Evolutionary conservation across 306 rosid species (phyloP).

Genomic region (Dalbergia oliveri): DNA sequence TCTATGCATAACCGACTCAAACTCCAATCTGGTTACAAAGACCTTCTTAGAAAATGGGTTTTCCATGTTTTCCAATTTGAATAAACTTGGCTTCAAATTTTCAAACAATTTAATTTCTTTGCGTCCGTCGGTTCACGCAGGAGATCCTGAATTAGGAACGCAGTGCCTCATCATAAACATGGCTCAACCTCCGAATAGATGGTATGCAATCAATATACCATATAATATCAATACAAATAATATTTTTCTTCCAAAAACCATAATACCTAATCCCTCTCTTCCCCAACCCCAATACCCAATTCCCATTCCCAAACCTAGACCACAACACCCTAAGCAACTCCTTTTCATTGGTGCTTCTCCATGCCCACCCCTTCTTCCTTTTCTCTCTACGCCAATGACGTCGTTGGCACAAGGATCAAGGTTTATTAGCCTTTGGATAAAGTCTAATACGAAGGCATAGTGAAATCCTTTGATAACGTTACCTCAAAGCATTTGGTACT

Average conservation of each 20-base stretch:
- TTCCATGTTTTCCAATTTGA: no score
- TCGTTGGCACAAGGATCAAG: slow-evolving; percentile 73
- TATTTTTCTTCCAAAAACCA: slow-evolving; percentile 27
- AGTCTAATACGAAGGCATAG: slow-evolving; percentile 80
- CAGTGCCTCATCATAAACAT: no score
- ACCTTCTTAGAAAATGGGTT: no score
- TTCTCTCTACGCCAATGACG: slow-evolving; percentile 51
- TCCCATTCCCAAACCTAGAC: slow-evolving; percentile 62
- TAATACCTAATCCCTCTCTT: slow-evolving; percentile 27
- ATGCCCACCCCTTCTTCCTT: slow-evolving; percentile 40
- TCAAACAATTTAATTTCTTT: no score
- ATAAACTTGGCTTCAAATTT: no score
- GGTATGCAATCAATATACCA: no score
- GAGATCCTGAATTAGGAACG: no score
- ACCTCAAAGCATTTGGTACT: slow-evolving; percentile 65
- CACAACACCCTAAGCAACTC: slow-evolving; percentile 55
- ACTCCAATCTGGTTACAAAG: no score
- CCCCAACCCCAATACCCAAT: slow-evolving; percentile 52
- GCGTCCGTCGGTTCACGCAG: no score
- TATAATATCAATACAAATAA: no score
- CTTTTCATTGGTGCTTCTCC: slow-evolving; percentile 60
- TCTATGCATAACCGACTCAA: no score
- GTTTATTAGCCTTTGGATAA: slow-evolving; percentile 85
- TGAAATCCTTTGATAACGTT: slow-evolving; percentile 59
- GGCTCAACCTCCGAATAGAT: no score